Conservation (phyloP, 2,329 filamentous ascomycete species). For the Aspergillus thermomutatus region DNA sequence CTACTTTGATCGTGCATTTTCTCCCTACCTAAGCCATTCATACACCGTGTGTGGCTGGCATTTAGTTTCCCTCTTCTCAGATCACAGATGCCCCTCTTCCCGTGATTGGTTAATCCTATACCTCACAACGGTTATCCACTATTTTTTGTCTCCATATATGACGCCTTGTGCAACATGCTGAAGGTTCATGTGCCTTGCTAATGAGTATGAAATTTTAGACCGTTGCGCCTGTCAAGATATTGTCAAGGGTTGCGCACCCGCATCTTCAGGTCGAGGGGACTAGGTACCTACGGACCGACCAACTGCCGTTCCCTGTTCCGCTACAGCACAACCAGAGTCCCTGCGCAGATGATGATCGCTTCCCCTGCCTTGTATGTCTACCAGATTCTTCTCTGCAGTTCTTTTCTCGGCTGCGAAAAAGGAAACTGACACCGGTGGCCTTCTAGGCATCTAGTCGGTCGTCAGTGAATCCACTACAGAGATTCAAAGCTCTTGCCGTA, state of each 20-base stretch:
- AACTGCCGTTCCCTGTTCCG: background rate
- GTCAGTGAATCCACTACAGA: constrained; percentile 7
- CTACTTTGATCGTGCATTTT: background rate
- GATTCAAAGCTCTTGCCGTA: constrained; percentile 8
- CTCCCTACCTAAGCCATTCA: background rate
- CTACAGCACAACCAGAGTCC: background rate
- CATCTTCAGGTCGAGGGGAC: background rate
- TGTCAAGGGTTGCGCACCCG: background rate
- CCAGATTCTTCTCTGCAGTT: background rate
- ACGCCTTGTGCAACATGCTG: background rate
- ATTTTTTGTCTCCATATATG: background rate
- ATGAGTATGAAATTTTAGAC: background rate
- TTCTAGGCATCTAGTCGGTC: constrained; percentile 4
- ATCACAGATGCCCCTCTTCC: background rate
- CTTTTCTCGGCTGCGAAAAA: background rate
- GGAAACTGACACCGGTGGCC: background rate
- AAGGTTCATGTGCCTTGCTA: background rate
- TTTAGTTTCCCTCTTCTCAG: background rate
- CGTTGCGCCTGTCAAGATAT: background rate
- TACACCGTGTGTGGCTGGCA: background rate
- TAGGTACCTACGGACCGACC: background rate
- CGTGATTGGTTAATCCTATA: background rate
- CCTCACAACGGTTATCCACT: background rate
- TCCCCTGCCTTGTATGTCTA: background rate
- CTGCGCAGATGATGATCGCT: background rate